Conservation (phyloP, 805 yeast genomes). For the Yamadazyma akitaensis region DNA sequence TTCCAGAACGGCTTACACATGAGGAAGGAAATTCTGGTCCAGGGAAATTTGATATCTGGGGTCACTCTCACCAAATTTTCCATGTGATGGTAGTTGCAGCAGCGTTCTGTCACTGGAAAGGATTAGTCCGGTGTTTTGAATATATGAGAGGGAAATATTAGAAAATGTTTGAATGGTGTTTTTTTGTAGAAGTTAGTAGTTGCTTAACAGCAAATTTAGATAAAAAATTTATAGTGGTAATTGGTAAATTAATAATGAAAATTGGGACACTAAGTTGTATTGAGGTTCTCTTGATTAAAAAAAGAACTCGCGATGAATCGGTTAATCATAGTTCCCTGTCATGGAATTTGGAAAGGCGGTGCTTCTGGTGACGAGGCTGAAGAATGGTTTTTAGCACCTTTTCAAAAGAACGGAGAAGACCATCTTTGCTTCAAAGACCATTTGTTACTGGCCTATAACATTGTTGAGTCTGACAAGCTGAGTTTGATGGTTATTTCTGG, state of each 20-base stretch:
- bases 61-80: slow-evolving; percentile 84
- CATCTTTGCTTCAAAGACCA: slow-evolving; percentile 66
- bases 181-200: too few species aligned
- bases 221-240: too few species aligned
- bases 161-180: background rate
- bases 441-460: slow-evolving; percentile 42
- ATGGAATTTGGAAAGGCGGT: slow-evolving; percentile 54
- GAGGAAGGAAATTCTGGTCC: slow-evolving; percentile 16
- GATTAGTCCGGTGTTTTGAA: slow-evolving; percentile 54
- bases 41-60: slow-evolving; percentile 58
- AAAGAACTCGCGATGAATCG: slow-evolving; percentile 8
- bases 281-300: background rate
- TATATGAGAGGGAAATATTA: slow-evolving; percentile 22
- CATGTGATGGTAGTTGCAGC: slow-evolving; percentile 77
- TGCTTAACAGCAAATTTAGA: background rate
- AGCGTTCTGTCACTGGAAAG: slow-evolving; percentile 69
- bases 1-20: slow-evolving; percentile 64
- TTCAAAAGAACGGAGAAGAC: slow-evolving; percentile 68
- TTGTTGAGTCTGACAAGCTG: slow-evolving; percentile 26
- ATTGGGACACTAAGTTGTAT: too few species aligned
- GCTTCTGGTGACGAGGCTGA: slow-evolving; percentile 42
- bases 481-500: slow-evolving; percentile 54
- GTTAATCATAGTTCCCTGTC: slow-evolving; percentile 47
- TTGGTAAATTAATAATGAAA: too few species aligned
- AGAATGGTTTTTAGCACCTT: slow-evolving; percentile 68